phyloP scores from a whole-genome alignment of 2,329 filamentous ascomycete species.

The Fusarium temperatum region DNA sequence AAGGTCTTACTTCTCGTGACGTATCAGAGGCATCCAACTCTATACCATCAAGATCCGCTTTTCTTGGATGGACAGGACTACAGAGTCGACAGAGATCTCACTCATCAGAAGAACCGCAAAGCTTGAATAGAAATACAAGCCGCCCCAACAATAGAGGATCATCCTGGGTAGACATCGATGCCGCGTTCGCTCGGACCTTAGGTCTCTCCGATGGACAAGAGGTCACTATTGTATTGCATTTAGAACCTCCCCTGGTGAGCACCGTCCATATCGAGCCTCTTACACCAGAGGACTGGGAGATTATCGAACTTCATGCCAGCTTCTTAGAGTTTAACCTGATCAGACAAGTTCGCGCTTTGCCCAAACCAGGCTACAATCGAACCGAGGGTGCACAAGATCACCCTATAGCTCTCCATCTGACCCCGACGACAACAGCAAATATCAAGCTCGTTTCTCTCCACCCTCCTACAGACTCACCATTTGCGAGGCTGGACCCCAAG shows the following conservation, averaged over 20 bases:
- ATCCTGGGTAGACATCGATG: background rate
- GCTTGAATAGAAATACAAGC: accelerated
- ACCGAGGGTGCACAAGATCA: background rate
- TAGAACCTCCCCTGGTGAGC: constrained; percentile 89
- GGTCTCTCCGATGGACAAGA: background rate
- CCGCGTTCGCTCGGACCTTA: constrained; percentile 74
- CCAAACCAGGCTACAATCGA: constrained; percentile 68
- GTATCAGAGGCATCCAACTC: too few species aligned
- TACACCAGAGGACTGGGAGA: constrained; percentile 97
- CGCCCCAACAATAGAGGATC: background rate
- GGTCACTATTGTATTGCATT: constrained; percentile 75
- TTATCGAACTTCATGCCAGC: constrained; percentile 95
- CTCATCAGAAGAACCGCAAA: background rate
- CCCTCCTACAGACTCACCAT: constrained; percentile 72
- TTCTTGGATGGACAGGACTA: background rate
- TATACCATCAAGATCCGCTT: background rate
- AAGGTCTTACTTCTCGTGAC: too few species aligned
- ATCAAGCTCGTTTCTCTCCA: constrained; percentile 84
- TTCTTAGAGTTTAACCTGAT: constrained; percentile 95
- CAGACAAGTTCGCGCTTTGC: constrained; percentile 92
- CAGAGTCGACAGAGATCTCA: background rate
- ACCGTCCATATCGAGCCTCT: constrained; percentile 97
- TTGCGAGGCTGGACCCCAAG: constrained; percentile 93
- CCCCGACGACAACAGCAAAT: constrained; percentile 93
- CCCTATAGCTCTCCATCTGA: constrained; percentile 74